Evolutionary conservation across 2,329 filamentous ascomycete genomes (phyloP).

Genomic region (Fusarium miscanthi): DNA sequence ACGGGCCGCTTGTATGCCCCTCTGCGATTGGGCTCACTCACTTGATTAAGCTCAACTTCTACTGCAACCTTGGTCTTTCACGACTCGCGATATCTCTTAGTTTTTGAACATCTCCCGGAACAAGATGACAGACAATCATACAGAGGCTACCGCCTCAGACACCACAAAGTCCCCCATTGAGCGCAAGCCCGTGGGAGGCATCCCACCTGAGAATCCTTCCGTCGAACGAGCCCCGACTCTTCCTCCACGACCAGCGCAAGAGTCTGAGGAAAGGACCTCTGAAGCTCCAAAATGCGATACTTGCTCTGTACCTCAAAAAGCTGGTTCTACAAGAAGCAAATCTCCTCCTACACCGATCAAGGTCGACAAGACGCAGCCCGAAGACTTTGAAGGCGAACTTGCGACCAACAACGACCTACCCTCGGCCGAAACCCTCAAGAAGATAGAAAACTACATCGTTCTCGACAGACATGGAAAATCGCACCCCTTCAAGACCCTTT

Average conservation of each 20-base stretch:
- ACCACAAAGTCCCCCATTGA: slow-evolving; percentile 22
- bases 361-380: slow-evolving; percentile 54
- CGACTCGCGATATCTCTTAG: neutral
- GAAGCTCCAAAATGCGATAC: slow-evolving; percentile 19
- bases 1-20: slow-evolving; percentile 27
- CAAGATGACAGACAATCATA: slow-evolving; percentile 29
- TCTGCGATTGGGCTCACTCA: slow-evolving; percentile 11
- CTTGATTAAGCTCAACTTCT: slow-evolving; percentile 3
- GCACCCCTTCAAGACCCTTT: slow-evolving; percentile 71
- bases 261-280: slow-evolving; percentile 11
- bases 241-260: slow-evolving; percentile 15
- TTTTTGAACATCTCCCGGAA: neutral
- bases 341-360: slow-evolving; percentile 46
- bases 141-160: slow-evolving; percentile 15
- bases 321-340: slow-evolving; percentile 28
- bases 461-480: slow-evolving; percentile 70
- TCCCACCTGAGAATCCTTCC: slow-evolving; percentile 6
- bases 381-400: slow-evolving; percentile 68
- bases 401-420: slow-evolving; percentile 67
- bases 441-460: slow-evolving; percentile 66
- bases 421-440: slow-evolving; percentile 58
- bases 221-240: slow-evolving; percentile 23
- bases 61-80: neutral
- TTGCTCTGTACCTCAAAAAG: slow-evolving; percentile 31
- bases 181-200: slow-evolving; percentile 14